These are phyloP conservation scores for Neurospora sp. DNA, from an alignment of 495 filamentous ascomycete genomes.

Conservation along the genomic window DNA sequence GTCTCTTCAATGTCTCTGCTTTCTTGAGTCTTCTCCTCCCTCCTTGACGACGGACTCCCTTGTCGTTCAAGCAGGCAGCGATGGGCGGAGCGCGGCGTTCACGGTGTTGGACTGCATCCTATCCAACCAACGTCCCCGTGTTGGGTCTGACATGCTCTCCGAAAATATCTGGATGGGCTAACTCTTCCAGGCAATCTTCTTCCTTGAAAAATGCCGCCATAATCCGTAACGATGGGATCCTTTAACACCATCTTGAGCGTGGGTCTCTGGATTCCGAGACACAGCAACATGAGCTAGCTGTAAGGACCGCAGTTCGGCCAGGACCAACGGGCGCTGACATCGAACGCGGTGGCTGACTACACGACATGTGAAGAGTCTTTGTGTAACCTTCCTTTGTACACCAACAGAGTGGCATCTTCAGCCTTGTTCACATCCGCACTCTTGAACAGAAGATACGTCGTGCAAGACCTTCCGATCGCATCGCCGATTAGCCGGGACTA, in stretches of 20 bases:
- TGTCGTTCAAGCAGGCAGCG: neutral
- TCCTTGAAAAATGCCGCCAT: neutral
- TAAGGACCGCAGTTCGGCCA: neutral
- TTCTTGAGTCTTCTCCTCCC: neutral
- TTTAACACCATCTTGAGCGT: neutral
- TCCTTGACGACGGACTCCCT: neutral
- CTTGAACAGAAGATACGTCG: neutral
- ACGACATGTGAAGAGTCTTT: neutral
- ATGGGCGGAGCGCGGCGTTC: neutral
- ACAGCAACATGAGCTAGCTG: neutral
- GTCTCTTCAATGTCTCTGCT: neutral
- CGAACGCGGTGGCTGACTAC: neutral
- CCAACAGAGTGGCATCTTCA: neutral
- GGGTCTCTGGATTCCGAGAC: neutral
- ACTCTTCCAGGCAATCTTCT: neutral
- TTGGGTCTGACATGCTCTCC: neutral
- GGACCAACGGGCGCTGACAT: neutral
- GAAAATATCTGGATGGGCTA: neutral
- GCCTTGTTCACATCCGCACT: neutral
- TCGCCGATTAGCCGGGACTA: neutral
- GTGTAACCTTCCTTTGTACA: neutral
- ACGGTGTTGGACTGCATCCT: neutral
- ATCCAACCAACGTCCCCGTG: neutral
- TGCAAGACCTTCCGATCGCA: neutral
- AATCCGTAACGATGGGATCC: neutral